Evolutionary conservation across 1,139 yeast species (phyloP).

Genomic region (Candida pseudoviswanathii): DNA sequence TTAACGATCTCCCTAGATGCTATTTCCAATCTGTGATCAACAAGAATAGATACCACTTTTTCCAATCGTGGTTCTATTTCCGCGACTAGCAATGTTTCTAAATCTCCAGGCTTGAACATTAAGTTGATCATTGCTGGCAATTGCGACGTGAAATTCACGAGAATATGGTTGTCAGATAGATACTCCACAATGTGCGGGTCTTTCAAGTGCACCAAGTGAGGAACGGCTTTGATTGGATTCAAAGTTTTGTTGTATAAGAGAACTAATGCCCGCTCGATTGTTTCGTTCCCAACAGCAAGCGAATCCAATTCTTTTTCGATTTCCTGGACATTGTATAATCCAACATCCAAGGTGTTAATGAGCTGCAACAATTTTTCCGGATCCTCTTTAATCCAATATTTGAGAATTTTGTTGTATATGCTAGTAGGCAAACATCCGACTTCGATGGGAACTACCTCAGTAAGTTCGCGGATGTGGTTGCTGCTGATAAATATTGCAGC

Average conservation of each 20-base stretch:
- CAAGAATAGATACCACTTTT: conserved; percentile 57
- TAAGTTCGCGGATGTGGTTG: conserved; percentile 49
- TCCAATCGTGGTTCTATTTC: conserved; percentile 40
- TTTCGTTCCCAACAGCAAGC: conserved; percentile 25
- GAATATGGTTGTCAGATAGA: conserved; percentile 61
- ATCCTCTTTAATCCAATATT: conserved; percentile 45
- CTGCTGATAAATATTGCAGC: conserved; percentile 54
- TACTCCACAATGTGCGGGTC: conserved; percentile 61
- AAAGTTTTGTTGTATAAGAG: conserved; percentile 57
- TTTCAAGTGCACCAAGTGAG: conserved; percentile 56
- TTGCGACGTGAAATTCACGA: conserved; percentile 49
- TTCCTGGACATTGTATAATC: conserved; percentile 49
- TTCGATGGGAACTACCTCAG: conserved; percentile 55
- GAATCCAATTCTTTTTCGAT: conserved; percentile 54
- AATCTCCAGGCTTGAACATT: conserved; percentile 33
- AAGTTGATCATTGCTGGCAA: conserved; percentile 58
- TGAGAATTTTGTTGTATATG: conserved; percentile 56
- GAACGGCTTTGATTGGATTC: conserved; percentile 64
- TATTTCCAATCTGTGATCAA: conserved; percentile 67
- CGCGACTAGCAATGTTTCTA: conserved; percentile 42
- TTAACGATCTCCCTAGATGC: conserved; percentile 52
- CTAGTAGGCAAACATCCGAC: conserved; percentile 34
- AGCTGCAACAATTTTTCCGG: conserved; percentile 39
- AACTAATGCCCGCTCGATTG: conserved; percentile 54
- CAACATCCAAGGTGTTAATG: conserved; percentile 60